Percentiles rank a stretch among this genome's conserved stretches.
Evolutionary conservation across 2,329 filamentous ascomycete species (phyloP).

Genomic region (Sporothrix dimorphospora): DNA sequence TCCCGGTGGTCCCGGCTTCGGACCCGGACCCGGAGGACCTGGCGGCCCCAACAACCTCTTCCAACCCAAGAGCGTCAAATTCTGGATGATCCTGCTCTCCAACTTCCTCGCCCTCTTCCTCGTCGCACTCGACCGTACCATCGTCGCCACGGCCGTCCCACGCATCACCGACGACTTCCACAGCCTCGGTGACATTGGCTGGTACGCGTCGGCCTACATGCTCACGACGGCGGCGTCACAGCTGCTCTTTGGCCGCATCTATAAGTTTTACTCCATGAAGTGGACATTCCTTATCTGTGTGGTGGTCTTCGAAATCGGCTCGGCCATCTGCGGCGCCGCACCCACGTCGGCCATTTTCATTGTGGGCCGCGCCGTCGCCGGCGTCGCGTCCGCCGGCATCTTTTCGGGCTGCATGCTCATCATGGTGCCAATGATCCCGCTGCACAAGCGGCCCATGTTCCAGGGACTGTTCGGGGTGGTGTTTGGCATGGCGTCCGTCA

Average conservation of each 20-base stretch:
- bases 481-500: slow-evolving; percentile 43
- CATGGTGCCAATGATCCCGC: slow-evolving; percentile 42
- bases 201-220: slow-evolving; percentile 34
- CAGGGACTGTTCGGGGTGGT: slow-evolving; percentile 44
- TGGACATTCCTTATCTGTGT: slow-evolving; percentile 40
- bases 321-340: slow-evolving; percentile 47
- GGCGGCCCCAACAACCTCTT: slow-evolving; percentile 46
- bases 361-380: slow-evolving; percentile 46
- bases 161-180: slow-evolving; percentile 33
- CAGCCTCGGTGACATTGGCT: slow-evolving; percentile 33
- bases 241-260: slow-evolving; percentile 47
- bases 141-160: slow-evolving; percentile 37
- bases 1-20: slow-evolving; percentile 18
- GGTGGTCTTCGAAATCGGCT: slow-evolving; percentile 45
- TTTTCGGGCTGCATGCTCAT: slow-evolving; percentile 44
- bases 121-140: slow-evolving; percentile 42
- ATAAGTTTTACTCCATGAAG: slow-evolving; percentile 45
- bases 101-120: slow-evolving; percentile 48
- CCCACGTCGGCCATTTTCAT: slow-evolving; percentile 47
- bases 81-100: slow-evolving; percentile 59
- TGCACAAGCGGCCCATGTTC: slow-evolving; percentile 43
- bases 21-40: background rate
- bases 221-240: slow-evolving; percentile 37
- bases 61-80: slow-evolving; percentile 56
- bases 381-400: slow-evolving; percentile 46